A percentile compares a stretch with the other conserved stretches of the same genome.
Conservation (phyloP, 1,284 basidiomycete species). For the Pseudozyma thailandica region DNA sequence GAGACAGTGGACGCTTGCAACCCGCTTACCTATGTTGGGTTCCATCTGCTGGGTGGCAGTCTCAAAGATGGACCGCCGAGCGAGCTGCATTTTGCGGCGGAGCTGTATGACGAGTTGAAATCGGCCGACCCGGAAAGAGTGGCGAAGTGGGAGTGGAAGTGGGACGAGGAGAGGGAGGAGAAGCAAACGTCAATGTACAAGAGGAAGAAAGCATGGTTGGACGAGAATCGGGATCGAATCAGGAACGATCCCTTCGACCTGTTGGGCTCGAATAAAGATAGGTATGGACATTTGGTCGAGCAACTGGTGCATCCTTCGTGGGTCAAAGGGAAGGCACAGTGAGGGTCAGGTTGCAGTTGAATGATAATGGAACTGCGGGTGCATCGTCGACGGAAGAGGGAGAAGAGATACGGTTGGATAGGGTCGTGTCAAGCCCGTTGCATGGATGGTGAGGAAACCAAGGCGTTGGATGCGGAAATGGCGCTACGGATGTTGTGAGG, state of each 20-base stretch:
- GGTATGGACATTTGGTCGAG: slow-evolving; percentile 17
- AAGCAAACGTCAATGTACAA: slow-evolving; percentile 39
- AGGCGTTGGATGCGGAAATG: not conserved
- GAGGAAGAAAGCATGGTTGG: slow-evolving; percentile 31
- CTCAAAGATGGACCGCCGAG: slow-evolving; percentile 17
- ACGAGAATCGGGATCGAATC: slow-evolving; percentile 25
- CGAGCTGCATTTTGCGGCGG: slow-evolving; percentile 29
- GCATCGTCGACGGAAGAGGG: not conserved
- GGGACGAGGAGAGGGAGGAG: slow-evolving; percentile 35
- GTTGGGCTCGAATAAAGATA: slow-evolving; percentile 19
- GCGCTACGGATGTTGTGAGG: not conserved
- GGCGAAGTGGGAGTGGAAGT: slow-evolving; percentile 21
- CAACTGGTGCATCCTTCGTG: slow-evolving; percentile 15
- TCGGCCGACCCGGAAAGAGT: slow-evolving; percentile 14
- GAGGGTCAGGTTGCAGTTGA: too few species aligned
- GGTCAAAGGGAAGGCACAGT: not conserved
- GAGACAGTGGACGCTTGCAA: slow-evolving; percentile 7
- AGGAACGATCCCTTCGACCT: slow-evolving; percentile 45
- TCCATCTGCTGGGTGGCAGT: slow-evolving; percentile 17
- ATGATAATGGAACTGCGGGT: too few species aligned
- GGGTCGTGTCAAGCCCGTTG: not conserved
- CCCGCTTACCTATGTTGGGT: slow-evolving; percentile 17
- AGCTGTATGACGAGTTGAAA: slow-evolving; percentile 17
- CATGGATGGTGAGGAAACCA: not conserved
- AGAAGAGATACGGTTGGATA: not conserved